Percentiles rank a stretch among this genome's conserved stretches.
These are phyloP conservation scores for Blastocystis sp. DNA, from an alignment of 352 stramenopile genomes.

Conservation along the genomic window DNA sequence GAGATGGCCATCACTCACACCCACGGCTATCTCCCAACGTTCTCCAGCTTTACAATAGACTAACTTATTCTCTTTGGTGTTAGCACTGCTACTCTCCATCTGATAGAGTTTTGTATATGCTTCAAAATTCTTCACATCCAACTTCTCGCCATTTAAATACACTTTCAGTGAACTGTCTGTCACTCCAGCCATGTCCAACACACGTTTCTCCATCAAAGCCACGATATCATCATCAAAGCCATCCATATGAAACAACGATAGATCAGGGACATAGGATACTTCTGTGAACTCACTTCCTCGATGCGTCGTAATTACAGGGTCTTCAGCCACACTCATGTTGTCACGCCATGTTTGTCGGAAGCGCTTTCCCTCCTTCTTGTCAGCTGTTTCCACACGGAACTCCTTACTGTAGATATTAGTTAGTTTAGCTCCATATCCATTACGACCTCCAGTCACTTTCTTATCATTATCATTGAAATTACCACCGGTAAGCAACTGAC, in stretches of 20 bases:
- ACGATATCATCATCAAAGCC: constrained; percentile 87
- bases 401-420: constrained; percentile 99
- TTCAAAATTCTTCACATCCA: constrained; percentile 86
- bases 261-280: constrained; percentile 92
- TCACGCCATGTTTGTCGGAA: constrained; percentile 82
- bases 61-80: constrained; percentile 87
- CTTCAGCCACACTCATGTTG: constrained; percentile 88
- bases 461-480: constrained; percentile 97
- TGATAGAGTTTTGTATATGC: constrained; percentile 88
- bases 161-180: constrained; percentile 82
- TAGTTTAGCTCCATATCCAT: constrained; percentile 97
- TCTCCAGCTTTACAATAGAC: constrained; percentile 80
- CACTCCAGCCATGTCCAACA: constrained; percentile 92
- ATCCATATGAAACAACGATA: constrained; percentile 86
- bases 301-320: constrained; percentile 78
- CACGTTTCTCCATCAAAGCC: constrained; percentile 89
- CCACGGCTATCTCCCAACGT: constrained; percentile 89
- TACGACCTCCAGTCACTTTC: constrained; percentile 86
- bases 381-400: constrained; percentile 96
- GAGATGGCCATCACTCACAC: constrained; percentile 85
- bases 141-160: constrained; percentile 87
- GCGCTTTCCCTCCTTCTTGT: constrained; percentile 84
- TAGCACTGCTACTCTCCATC: constrained; percentile 68
- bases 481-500: constrained; percentile 90
- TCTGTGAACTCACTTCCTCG: constrained; percentile 82